These are phyloP conservation scores for Mycena galericulata DNA, from an alignment of 768 basidiomycete genomes.

Conservation along the genomic window DNA sequence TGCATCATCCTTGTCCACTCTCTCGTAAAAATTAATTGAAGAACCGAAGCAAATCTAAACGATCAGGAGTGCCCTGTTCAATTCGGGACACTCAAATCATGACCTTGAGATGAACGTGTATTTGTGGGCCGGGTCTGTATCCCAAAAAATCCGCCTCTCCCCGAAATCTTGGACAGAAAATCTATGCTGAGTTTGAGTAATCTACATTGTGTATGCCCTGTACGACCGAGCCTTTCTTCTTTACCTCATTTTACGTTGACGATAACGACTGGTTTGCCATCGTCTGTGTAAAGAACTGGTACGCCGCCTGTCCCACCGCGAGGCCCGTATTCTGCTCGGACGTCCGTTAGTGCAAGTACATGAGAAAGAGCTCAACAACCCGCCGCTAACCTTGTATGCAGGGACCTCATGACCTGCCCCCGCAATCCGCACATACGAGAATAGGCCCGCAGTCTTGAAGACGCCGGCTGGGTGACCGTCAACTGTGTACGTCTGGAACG, in stretches of 20 bases:
- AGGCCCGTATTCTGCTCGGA: neutral
- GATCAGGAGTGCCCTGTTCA: too few relatives aligned
- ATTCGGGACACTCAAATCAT: too few relatives aligned
- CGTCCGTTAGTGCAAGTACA: neutral
- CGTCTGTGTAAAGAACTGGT: slow-evolving; percentile 13
- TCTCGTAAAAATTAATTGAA: too few relatives aligned
- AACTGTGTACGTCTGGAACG: slow-evolving; percentile 63
- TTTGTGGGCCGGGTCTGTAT: too few relatives aligned
- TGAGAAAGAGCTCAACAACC: neutral
- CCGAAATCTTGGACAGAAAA: too few relatives aligned
- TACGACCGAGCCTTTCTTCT: too few relatives aligned
- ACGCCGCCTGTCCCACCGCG: slow-evolving; percentile 11
- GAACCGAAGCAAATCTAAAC: too few relatives aligned
- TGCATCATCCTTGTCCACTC: too few relatives aligned
- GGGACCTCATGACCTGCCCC: slow-evolving; percentile 18
- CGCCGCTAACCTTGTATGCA: neutral
- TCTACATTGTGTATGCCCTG: too few relatives aligned
- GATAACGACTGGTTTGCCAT: slow-evolving; percentile 5
- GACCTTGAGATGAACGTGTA: too few relatives aligned
- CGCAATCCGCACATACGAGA: slow-evolving; percentile 31
- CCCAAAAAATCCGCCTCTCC: too few relatives aligned
- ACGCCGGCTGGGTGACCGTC: slow-evolving; percentile 61
- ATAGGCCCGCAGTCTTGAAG: slow-evolving; percentile 69
- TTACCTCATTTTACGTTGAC: slow-evolving; percentile 3
- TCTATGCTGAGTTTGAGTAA: too few relatives aligned